Evolutionary conservation across 2,329 filamentous ascomycete genomes (phyloP).

Genomic region (Thielaviopsis punctulata): DNA sequence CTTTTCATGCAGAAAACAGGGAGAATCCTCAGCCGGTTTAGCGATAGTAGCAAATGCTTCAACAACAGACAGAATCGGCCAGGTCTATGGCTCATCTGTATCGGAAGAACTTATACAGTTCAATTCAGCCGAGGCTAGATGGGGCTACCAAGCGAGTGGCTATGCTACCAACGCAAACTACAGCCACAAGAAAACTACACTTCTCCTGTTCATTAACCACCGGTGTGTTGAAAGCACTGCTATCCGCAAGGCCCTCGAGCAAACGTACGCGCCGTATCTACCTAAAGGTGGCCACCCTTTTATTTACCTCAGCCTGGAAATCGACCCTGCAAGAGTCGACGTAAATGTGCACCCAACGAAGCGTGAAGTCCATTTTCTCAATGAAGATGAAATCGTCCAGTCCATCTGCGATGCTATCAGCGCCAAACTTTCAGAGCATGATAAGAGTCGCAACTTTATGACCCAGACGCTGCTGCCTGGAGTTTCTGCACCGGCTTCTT

Average conservation of each 20-base stretch:
- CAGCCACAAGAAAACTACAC: constrained; percentile 70
- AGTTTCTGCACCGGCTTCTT: constrained; percentile 20
- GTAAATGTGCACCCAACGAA: constrained; percentile 98
- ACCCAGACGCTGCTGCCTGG: constrained; percentile 80
- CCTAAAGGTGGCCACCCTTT: constrained; percentile 93
- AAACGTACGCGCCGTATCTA: constrained; percentile 71
- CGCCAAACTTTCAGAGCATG: constrained; percentile 63
- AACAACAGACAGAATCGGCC: constrained; percentile 68
- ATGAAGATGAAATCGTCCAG: constrained; percentile 91
- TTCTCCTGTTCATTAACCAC: constrained; percentile 93
- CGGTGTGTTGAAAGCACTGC: constrained; percentile 77
- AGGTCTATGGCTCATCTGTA: constrained; percentile 69
- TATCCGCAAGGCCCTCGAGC: constrained; percentile 80
- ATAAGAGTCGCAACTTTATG: constrained; percentile 85
- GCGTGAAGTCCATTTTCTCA: constrained; percentile 88
- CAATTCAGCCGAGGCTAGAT: constrained; percentile 51
- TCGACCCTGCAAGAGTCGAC: constrained; percentile 81
- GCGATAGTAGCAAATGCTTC: constrained; percentile 59
- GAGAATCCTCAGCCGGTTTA: constrained; percentile 68
- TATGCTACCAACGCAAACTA: constrained; percentile 90
- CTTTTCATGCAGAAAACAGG: constrained; percentile 93
- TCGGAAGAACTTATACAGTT: constrained; percentile 80
- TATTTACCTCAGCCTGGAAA: constrained; percentile 78
- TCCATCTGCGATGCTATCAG: constrained; percentile 68
- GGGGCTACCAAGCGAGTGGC: constrained; percentile 69